phyloP scores from a whole-genome alignment of 371 early-diverging fungal genomes.

The Mortierella sp. region DNA sequence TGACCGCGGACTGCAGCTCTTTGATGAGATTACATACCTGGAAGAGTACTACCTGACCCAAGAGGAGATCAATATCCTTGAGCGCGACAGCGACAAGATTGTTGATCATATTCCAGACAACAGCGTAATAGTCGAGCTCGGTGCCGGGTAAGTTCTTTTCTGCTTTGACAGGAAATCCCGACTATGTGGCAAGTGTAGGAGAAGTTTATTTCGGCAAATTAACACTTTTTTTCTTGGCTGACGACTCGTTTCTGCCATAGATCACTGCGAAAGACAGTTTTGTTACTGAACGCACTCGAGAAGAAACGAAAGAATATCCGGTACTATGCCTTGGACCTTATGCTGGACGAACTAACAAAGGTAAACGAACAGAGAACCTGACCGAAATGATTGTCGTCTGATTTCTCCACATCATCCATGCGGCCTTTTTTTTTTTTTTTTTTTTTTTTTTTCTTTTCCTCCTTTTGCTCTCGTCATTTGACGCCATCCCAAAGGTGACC shows the following conservation, averaged over 20 bases:
- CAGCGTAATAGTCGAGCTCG: slow-evolving; percentile 83
- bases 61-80: slow-evolving; percentile 84
- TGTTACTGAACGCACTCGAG: slow-evolving; percentile 81
- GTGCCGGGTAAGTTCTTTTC: slow-evolving; percentile 74
- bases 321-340: slow-evolving; percentile 94
- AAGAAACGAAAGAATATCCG: slow-evolving; percentile 67
- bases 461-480: slow-evolving; percentile 46
- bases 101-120: slow-evolving; percentile 72
- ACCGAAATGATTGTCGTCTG: no score
- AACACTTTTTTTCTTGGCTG: neutral
- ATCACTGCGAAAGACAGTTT: slow-evolving; percentile 87
- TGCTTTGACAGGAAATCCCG: neutral
- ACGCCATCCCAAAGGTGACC: slow-evolving; percentile 27
- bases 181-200: neutral
- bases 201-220: neutral
- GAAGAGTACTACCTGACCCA: slow-evolving; percentile 89
- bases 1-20: slow-evolving; percentile 83
- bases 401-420: no score
- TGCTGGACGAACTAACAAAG: slow-evolving; percentile 78
- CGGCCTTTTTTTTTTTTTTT: slow-evolving; percentile 54
- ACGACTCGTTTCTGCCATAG: slow-evolving; percentile 45
- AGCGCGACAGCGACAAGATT: slow-evolving; percentile 68
- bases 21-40: slow-evolving; percentile 88
- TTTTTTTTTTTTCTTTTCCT: slow-evolving; percentile 36
- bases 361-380: slow-evolving; percentile 13